Base-by-base conservation (phyloP, 805 yeast species). In the Ogataea nakhonphanomensis region DNA sequence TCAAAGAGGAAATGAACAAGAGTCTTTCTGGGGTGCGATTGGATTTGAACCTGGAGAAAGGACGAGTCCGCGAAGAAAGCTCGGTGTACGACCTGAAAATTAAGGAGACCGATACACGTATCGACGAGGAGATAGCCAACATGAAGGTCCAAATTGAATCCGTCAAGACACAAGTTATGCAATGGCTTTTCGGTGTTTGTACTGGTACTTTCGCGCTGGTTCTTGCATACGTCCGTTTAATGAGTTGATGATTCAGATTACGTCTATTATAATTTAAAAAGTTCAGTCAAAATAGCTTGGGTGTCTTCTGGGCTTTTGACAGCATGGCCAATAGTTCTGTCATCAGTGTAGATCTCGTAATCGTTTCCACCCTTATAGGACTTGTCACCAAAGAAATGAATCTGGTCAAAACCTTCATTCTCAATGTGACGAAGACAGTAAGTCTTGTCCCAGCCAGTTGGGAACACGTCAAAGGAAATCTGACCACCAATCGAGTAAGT, bases 401-500 rank as follows among this genome's bases (percentile, higher is more conserved):
- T 88, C 56, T 79, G 76, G 59, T 80, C 74, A 73, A 90, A 93
- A 51, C 84, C 80, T 69, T 91, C 96, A 45, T 73, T 67, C 58
- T 70, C 87, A 56, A 93, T 90, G 69, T 91, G 99, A 69, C 84
- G 89, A 64, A 93, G 78, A 69, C 95, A 87, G 74, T 91, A 93
- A 48, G 99, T 93, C 79, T 93, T 93, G 71, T 93, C 99, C 99
- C 99, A 93, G 62, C 99, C 99, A 50, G 96, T 87, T 73, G 99
- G 99, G 91, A 93, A 93, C 50, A 93, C 98, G 61, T 93, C 99
- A 59, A 93, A 93, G 25, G 98, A 91, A 66, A 93, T 93, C 77
- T 93, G 98, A 57, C 99, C 99, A 67, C 99, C 99, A 52, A 93
- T 93, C 45, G 99, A 93, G 78, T 84, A 93, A 53, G 98, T 91